These are phyloP conservation scores for Larix kaempferi DNA, from an alignment of 75 land plant genomes.

Conservation along the genomic window DNA sequence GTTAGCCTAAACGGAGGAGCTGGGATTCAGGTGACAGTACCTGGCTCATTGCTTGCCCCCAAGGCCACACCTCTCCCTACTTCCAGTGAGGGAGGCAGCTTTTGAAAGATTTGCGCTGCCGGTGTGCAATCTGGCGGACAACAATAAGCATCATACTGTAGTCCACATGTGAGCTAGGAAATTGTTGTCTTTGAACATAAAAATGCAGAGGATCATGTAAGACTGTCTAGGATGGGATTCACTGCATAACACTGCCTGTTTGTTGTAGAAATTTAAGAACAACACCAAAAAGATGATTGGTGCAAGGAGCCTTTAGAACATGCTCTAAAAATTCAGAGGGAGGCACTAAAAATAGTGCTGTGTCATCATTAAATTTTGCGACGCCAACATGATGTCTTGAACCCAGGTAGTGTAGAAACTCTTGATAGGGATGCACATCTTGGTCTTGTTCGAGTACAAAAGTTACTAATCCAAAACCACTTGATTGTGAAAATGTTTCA, in stretches of 20 bases:
- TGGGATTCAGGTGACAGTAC: too few relatives aligned
- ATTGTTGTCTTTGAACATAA: conserved; percentile 16
- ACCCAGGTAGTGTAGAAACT: conserved; percentile 81
- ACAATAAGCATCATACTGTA: not conserved
- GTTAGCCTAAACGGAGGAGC: too few relatives aligned
- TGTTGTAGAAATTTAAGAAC: conserved; percentile 62
- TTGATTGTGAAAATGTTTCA: conserved; percentile 70
- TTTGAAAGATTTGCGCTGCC: too few relatives aligned
- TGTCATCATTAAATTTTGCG: conserved; percentile 87
- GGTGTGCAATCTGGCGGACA: too few relatives aligned
- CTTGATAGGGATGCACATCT: conserved; percentile 83
- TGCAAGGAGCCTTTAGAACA: conserved; percentile 69
- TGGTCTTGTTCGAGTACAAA: conserved; percentile 90
- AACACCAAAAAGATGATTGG: conserved; percentile 86
- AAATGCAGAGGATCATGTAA: conserved; percentile 5
- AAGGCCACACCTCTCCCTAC: too few relatives aligned
- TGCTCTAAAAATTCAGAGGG: conserved; percentile 84
- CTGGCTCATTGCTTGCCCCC: too few relatives aligned
- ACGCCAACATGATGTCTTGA: conserved; percentile 84
- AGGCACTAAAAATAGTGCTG: conserved; percentile 87
- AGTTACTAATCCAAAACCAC: conserved; percentile 73
- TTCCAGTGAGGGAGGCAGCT: not conserved
- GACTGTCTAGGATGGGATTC: not conserved
- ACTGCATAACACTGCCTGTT: too few relatives aligned
- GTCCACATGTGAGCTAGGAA: conserved; percentile 17